phyloP scores from a whole-genome alignment of 2,329 filamentous ascomycete species.

The Aspergillus sp. region DNA sequence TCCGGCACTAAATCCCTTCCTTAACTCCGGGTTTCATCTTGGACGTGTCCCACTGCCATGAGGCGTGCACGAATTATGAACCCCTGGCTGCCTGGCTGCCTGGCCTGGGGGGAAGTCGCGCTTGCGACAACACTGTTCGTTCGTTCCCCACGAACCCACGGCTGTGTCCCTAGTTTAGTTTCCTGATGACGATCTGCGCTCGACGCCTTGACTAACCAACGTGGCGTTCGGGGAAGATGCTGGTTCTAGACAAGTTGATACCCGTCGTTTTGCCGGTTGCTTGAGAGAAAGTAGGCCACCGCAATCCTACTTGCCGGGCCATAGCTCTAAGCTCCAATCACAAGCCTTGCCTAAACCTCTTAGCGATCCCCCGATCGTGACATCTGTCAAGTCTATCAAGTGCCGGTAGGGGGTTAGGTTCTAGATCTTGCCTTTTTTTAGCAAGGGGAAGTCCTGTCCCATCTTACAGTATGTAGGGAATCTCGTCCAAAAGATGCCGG shows the following conservation, averaged over 20 bases:
- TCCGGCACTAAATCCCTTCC: background rate
- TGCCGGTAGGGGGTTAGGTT: background rate
- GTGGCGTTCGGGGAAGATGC: slow-evolving; percentile 12
- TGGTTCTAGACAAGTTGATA: slow-evolving; percentile 11
- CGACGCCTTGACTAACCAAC: slow-evolving; percentile 18
- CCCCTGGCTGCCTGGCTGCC: slow-evolving; percentile 11
- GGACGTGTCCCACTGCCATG: background rate
- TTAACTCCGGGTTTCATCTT: background rate
- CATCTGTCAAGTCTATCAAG: slow-evolving; percentile 2
- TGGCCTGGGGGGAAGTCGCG: slow-evolving; percentile 11
- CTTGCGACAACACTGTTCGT: slow-evolving; percentile 9
- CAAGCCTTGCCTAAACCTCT: background rate
- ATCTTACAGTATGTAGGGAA: too few species aligned
- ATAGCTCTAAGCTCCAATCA: slow-evolving; percentile 4
- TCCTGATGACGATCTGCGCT: slow-evolving; percentile 25
- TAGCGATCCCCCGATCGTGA: slow-evolving; percentile 1
- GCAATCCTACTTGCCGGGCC: background rate
- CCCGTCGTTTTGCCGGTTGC: slow-evolving; percentile 4
- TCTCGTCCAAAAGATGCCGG: too few species aligned
- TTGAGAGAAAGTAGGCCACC: slow-evolving; percentile 4
- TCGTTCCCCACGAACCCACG: slow-evolving; percentile 20
- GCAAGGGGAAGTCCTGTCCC: background rate
- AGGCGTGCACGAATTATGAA: background rate
- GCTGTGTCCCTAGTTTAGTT: slow-evolving; percentile 3
- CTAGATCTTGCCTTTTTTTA: slow-evolving; percentile 3